Conservation (phyloP, 495 filamentous ascomycete genomes). For the Xylaria grammica region DNA sequence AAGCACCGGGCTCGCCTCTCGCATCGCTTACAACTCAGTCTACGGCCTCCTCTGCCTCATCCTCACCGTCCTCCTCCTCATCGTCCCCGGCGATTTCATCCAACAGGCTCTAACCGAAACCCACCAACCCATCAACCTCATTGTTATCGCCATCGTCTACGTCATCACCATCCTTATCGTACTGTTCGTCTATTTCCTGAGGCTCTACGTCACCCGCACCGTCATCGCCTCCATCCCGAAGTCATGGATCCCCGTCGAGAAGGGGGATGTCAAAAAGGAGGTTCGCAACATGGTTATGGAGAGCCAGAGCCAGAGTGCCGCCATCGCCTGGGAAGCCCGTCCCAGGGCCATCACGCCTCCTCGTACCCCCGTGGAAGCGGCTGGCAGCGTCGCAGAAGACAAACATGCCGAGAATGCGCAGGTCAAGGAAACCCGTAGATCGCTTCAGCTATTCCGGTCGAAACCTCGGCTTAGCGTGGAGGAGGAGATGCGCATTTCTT, state of each 20-base stretch:
- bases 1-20: slow-evolving; percentile 57
- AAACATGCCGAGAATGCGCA: not conserved
- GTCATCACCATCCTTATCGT: slow-evolving; percentile 74
- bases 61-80: slow-evolving; percentile 71
- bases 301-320: slow-evolving; percentile 73
- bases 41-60: slow-evolving; percentile 80
- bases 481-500: slow-evolving; percentile 33
- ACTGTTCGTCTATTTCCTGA: slow-evolving; percentile 76
- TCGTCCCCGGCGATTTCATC: slow-evolving; percentile 84
- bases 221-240: slow-evolving; percentile 84
- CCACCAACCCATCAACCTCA: slow-evolving; percentile 74
- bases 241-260: slow-evolving; percentile 78
- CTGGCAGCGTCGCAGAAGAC: slow-evolving; percentile 19
- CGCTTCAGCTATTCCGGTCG: slow-evolving; percentile 32
- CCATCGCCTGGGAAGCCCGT: slow-evolving; percentile 77
- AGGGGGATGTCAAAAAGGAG: slow-evolving; percentile 72
- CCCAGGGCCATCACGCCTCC: slow-evolving; percentile 60
- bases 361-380: slow-evolving; percentile 21
- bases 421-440: slow-evolving; percentile 19
- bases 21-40: slow-evolving; percentile 79
- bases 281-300: slow-evolving; percentile 76
- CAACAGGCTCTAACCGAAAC: slow-evolving; percentile 70
- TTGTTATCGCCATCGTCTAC: slow-evolving; percentile 81
- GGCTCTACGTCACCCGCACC: slow-evolving; percentile 87
- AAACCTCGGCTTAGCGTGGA: slow-evolving; percentile 32